Percentiles rank a stretch among this genome's conserved stretches.
phyloP scores from a whole-genome alignment of 805 yeast genomes.

The Saccharomycopsis schoenii region DNA sequence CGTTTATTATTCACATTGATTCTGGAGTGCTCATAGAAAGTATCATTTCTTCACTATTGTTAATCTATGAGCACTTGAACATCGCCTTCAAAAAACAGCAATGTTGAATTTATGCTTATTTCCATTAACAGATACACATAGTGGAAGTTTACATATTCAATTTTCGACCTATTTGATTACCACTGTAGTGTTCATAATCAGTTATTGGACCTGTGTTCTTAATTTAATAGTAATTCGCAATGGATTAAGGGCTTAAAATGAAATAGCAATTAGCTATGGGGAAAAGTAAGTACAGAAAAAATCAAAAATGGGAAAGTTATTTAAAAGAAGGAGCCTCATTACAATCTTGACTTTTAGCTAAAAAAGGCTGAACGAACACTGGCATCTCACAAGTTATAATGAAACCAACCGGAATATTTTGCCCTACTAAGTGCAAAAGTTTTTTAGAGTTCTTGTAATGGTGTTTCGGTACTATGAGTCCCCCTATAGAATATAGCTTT shows the following conservation, averaged over 20 bases:
- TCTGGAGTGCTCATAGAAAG: background rate
- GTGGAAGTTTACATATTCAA: background rate
- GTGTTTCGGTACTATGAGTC: slow-evolving; percentile 4
- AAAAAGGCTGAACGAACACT: slow-evolving; percentile 6
- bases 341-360: background rate
- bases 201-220: too few relatives aligned
- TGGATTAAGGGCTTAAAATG: too few relatives aligned
- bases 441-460: background rate
- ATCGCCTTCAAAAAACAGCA: background rate
- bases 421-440: background rate
- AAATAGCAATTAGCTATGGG: too few relatives aligned
- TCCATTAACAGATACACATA: background rate
- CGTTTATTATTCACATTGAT: background rate
- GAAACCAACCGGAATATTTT: background rate
- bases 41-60: background rate
- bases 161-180: background rate
- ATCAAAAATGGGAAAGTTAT: too few relatives aligned
- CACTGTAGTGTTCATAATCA: too few relatives aligned
- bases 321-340: too few relatives aligned
- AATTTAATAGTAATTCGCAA: too few relatives aligned
- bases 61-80: background rate
- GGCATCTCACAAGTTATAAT: slow-evolving; percentile 7
- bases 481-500: slow-evolving; percentile 2
- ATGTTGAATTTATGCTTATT: background rate
- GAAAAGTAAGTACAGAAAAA: too few relatives aligned